Evolutionary conservation across 805 yeast species (phyloP).

Genomic region (Candida yuanshanica): DNA sequence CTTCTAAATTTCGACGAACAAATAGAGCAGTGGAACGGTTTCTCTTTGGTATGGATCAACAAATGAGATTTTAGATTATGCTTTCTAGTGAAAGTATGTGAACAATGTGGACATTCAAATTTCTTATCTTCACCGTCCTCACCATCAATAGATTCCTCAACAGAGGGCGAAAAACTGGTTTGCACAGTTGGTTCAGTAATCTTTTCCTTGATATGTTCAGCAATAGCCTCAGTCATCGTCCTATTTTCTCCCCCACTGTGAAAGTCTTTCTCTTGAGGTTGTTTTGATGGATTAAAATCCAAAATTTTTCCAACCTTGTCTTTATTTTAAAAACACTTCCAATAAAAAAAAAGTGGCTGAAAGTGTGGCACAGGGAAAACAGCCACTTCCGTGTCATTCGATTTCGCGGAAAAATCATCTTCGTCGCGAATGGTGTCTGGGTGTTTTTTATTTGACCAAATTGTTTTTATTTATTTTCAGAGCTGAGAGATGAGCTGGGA

Average conservation of each 20-base stretch:
- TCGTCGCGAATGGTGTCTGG: background rate
- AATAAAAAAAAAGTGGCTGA: conserved; percentile 1
- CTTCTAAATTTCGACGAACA: conserved; percentile 64
- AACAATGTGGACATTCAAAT: conserved; percentile 53
- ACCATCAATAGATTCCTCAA: background rate
- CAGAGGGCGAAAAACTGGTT: background rate
- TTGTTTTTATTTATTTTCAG: background rate
- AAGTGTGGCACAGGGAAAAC: background rate
- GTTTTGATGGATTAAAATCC: background rate
- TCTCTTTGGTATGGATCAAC: conserved; percentile 58
- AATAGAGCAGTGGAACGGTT: conserved; percentile 56
- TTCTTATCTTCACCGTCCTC: conserved; percentile 22
- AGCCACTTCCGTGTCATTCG: no score
- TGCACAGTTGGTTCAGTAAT: no score
- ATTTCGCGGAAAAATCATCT: no score
- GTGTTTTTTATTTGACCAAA: background rate
- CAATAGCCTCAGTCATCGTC: no score
- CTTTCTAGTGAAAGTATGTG: conserved; percentile 60
- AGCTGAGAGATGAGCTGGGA: no score
- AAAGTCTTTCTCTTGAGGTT: background rate
- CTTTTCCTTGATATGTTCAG: no score
- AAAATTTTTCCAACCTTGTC: background rate
- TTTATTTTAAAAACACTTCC: no score
- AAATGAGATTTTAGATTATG: conserved; percentile 73
- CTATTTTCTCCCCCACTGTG: no score